Evolutionary conservation across 2,329 filamentous ascomycete species (phyloP).

Genomic region (Nothophoma quercina): DNA sequence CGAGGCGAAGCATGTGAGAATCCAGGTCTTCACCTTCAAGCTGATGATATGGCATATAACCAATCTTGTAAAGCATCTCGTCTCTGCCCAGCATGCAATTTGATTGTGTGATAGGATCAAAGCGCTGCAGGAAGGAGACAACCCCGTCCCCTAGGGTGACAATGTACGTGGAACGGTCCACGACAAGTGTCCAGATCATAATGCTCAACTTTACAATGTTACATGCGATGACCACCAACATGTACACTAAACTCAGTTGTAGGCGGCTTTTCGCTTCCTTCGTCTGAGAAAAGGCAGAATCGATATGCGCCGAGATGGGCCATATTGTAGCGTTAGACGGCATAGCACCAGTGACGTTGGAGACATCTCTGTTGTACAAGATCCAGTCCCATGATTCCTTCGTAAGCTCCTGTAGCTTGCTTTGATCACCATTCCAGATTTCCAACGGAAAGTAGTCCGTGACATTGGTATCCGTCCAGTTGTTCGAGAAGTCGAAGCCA

Average conservation of each 20-base stretch:
- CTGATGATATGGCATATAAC: background rate
- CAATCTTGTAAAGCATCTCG: slow-evolving; percentile 3
- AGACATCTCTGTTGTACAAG: background rate
- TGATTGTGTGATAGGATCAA: slow-evolving; percentile 4
- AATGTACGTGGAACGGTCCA: slow-evolving; percentile 15
- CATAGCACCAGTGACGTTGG: too few relatives aligned
- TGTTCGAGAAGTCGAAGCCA: background rate
- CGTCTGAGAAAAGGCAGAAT: slow-evolving; percentile 12
- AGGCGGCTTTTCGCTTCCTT: slow-evolving; percentile 16
- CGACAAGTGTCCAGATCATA: slow-evolving; percentile 22
- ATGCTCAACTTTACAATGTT: slow-evolving; percentile 20
- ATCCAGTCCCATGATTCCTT: background rate
- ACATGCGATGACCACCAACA: slow-evolving; percentile 25
- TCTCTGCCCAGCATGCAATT: slow-evolving; percentile 1
- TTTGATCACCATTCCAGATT: background rate
- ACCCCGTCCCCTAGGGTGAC: slow-evolving; percentile 30
- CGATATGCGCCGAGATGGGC: slow-evolving; percentile 6
- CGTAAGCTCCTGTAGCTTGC: background rate
- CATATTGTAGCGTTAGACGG: too few relatives aligned
- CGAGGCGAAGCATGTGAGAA: background rate
- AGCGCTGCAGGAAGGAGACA: slow-evolving; percentile 24
- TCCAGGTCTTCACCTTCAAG: background rate
- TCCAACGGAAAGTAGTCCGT: background rate
- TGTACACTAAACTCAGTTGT: slow-evolving; percentile 24
- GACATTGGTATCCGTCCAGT: background rate